A percentile compares a stretch with the other conserved stretches of the same genome.
phyloP scores from a whole-genome alignment of 208 protist genomes.

The Eutreptiella sp. region DNA sequence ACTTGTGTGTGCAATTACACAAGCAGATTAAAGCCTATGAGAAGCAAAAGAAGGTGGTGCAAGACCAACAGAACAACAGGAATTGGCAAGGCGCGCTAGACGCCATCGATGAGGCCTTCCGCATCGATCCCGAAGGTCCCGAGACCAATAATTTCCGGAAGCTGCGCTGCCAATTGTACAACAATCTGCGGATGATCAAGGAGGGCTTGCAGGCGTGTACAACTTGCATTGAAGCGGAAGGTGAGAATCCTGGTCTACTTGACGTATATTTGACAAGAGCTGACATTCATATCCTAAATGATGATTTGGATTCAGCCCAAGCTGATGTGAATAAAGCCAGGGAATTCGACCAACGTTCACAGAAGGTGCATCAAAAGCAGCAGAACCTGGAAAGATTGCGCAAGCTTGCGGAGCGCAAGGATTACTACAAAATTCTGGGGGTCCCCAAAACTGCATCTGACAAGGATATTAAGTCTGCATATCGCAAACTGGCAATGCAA shows the following conservation, averaged over 20 bases:
- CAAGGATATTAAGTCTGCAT: slow-evolving; percentile 75
- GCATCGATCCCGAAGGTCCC: slow-evolving; percentile 47
- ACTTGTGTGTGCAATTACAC: slow-evolving; percentile 52
- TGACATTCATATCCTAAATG: slow-evolving; percentile 67
- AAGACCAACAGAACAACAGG: slow-evolving; percentile 37
- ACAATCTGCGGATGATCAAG: slow-evolving; percentile 48
- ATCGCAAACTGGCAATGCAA: slow-evolving; percentile 72
- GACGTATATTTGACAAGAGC: slow-evolving; percentile 52
- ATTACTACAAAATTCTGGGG: slow-evolving; percentile 85
- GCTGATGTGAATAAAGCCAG: slow-evolving; percentile 32
- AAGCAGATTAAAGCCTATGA: slow-evolving; percentile 60
- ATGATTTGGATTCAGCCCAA: slow-evolving; percentile 56
- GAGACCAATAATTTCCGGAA: slow-evolving; percentile 57
- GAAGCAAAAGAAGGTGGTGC: slow-evolving; percentile 39
- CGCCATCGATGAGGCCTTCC: slow-evolving; percentile 43
- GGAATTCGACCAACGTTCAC: slow-evolving; percentile 39
- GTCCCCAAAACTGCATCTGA: slow-evolving; percentile 62
- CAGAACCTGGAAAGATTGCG: slow-evolving; percentile 57
- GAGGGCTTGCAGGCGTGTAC: slow-evolving; percentile 52
- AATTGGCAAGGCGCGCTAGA: slow-evolving; percentile 47
- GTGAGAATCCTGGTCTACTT: slow-evolving; percentile 40
- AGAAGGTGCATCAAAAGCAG: too few relatives aligned
- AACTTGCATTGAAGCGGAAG: slow-evolving; percentile 38
- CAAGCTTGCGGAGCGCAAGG: slow-evolving; percentile 53
- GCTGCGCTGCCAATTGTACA: slow-evolving; percentile 66